phyloP scores from a whole-genome alignment of 371 early-diverging fungal species.

The Saksenaea vasiformis region DNA sequence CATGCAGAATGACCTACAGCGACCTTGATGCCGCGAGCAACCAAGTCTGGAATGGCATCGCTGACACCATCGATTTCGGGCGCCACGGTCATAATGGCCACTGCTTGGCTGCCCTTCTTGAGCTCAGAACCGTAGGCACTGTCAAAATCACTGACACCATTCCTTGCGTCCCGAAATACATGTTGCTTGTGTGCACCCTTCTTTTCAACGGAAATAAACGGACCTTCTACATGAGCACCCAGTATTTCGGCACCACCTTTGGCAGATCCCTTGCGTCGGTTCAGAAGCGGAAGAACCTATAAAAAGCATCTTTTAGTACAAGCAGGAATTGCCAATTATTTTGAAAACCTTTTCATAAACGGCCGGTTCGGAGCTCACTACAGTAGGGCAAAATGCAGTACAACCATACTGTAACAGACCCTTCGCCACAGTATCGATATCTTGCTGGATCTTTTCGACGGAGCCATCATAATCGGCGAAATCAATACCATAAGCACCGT shows the following conservation, averaged over 20 bases:
- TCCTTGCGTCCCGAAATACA: slow-evolving; percentile 64
- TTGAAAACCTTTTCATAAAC: slow-evolving; percentile 66
- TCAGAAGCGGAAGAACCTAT: slow-evolving; percentile 64
- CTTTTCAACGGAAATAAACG: slow-evolving; percentile 63
- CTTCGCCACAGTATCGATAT: slow-evolving; percentile 65
- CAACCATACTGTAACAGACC: slow-evolving; percentile 75
- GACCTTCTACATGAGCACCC: slow-evolving; percentile 81
- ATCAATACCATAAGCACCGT: slow-evolving; percentile 81
- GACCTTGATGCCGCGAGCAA: slow-evolving; percentile 62
- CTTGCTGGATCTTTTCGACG: slow-evolving; percentile 43
- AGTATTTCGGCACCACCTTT: slow-evolving; percentile 71
- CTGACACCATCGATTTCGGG: slow-evolving; percentile 77
- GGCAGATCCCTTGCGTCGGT: slow-evolving; percentile 64
- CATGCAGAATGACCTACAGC: slow-evolving; percentile 75
- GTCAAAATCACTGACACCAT: slow-evolving; percentile 72
- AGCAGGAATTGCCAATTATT: not conserved
- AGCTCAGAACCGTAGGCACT: slow-evolving; percentile 67
- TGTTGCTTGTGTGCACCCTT: slow-evolving; percentile 80
- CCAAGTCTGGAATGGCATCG: slow-evolving; percentile 66
- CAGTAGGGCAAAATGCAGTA: slow-evolving; percentile 80
- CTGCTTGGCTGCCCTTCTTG: slow-evolving; percentile 34
- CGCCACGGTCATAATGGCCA: slow-evolving; percentile 73
- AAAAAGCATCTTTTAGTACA: not conserved
- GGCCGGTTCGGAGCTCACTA: slow-evolving; percentile 72
- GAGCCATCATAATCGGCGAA: slow-evolving; percentile 60